phyloP scores from a whole-genome alignment of 805 yeast genomes.

The Zygotorulaspora chibaensis region DNA sequence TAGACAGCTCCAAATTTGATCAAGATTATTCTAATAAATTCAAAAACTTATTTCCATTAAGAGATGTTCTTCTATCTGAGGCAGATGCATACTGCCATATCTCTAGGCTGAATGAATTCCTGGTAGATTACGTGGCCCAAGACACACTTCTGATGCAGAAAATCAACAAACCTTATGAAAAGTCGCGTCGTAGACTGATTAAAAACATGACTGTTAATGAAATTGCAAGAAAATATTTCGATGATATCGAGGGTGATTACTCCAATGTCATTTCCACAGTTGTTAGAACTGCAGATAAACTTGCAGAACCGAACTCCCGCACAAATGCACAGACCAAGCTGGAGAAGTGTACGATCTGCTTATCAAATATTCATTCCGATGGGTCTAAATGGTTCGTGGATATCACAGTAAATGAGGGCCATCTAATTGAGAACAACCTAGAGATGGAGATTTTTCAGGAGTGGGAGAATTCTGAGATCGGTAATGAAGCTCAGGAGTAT shows the following conservation, averaged over 20 bases:
- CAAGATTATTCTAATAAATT: conserved; percentile 33
- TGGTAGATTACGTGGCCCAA: conserved; percentile 19
- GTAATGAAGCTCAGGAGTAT: conserved; percentile 18
- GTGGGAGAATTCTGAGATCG: conserved; percentile 33
- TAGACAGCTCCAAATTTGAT: conserved; percentile 43
- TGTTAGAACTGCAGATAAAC: conserved; percentile 79
- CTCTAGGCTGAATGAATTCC: conserved; percentile 36
- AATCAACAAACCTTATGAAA: conserved; percentile 35
- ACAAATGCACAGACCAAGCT: conserved; percentile 8
- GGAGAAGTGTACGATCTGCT: conserved; percentile 53
- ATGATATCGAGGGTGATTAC: conserved; percentile 66
- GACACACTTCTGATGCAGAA: conserved; percentile 25
- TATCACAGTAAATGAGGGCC: conserved; percentile 59
- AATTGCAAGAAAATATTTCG: conserved; percentile 68
- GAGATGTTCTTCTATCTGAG: conserved; percentile 72
- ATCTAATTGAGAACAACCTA: conserved; percentile 42
- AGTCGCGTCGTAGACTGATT: conserved; percentile 22
- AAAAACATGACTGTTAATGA: conserved; percentile 80
- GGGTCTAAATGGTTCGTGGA: conserved; percentile 64
- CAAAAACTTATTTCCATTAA: conserved; percentile 60
- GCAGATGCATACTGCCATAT: conserved; percentile 47
- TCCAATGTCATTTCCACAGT: conserved; percentile 91
- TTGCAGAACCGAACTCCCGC: conserved; percentile 44
- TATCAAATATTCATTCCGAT: conserved; percentile 46
- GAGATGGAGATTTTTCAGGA: conserved; percentile 38